A percentile compares a stretch with the other conserved stretches of the same genome.
phyloP scores from a whole-genome alignment of 306 rosid genomes.

The Glycine soja region DNA sequence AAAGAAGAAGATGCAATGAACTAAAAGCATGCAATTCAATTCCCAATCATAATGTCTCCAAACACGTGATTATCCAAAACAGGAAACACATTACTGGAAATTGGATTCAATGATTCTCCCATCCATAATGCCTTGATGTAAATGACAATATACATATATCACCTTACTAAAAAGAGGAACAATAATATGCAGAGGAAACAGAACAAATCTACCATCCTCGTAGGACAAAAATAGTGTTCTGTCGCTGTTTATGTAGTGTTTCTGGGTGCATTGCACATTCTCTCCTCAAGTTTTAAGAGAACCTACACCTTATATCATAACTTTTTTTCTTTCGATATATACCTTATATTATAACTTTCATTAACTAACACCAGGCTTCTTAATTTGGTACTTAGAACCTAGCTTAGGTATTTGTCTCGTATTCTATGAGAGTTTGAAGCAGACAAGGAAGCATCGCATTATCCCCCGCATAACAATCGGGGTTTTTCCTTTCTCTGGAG shows the following conservation, averaged over 20 bases:
- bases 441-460: constrained; percentile 16
- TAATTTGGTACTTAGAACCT: constrained; percentile 54
- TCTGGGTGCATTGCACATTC: constrained; percentile 50
- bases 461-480: neutral
- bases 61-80: constrained; percentile 36
- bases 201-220: constrained; percentile 47
- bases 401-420: constrained; percentile 43
- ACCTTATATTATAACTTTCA: constrained; percentile 12
- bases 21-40: constrained; percentile 46
- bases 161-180: constrained; percentile 25
- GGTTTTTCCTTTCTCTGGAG: neutral
- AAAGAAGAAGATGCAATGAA: constrained; percentile 50
- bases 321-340: no score
- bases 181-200: constrained; percentile 41
- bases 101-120: constrained; percentile 31
- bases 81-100: constrained; percentile 8
- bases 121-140: constrained; percentile 31
- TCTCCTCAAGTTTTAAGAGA: constrained; percentile 41
- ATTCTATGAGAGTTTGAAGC: constrained; percentile 4
- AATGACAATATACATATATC: constrained; percentile 17
- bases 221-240: constrained; percentile 48
- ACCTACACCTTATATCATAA: constrained; percentile 29
- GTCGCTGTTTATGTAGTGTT: constrained; percentile 44
- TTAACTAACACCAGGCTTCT: constrained; percentile 31
- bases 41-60: constrained; percentile 54